A percentile compares a stretch with the other conserved stretches of the same genome.
Conservation (phyloP, 164 flowering plant genomes). For the Magnolia sinica region DNA sequence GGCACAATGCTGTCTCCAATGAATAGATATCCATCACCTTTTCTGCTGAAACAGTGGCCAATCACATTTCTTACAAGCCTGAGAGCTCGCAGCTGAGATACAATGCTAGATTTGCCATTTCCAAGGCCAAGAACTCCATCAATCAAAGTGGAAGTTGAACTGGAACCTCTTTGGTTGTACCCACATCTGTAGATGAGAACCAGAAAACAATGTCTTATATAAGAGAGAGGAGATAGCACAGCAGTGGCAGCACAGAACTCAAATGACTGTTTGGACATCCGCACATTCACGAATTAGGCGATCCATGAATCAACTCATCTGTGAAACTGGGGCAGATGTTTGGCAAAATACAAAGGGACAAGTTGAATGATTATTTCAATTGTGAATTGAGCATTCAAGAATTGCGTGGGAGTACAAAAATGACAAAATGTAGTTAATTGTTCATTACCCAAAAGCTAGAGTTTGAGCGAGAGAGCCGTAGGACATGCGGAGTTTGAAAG, state of each 20-base stretch:
- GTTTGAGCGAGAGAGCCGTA: conserved; percentile 37
- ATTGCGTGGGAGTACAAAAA: conserved; percentile 57
- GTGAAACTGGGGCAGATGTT: background rate
- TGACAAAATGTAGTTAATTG: conserved; percentile 15
- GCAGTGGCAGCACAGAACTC: background rate
- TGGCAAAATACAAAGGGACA: background rate
- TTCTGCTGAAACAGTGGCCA: conserved; percentile 79
- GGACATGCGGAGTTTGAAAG: conserved; percentile 45
- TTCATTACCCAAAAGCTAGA: conserved; percentile 60
- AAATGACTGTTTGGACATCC: background rate
- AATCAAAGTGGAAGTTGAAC: conserved; percentile 41
- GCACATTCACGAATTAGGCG: background rate
- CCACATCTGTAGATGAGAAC: conserved; percentile 62
- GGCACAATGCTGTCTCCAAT: conserved; percentile 73
- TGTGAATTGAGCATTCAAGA: background rate
- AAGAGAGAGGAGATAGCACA: background rate
- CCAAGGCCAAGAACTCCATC: conserved; percentile 97
- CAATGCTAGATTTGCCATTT: conserved; percentile 59
- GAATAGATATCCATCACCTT: conserved; percentile 78
- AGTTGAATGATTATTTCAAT: background rate
- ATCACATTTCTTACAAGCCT: conserved; percentile 65
- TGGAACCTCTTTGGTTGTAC: conserved; percentile 62
- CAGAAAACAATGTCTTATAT: background rate
- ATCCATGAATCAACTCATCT: no score
- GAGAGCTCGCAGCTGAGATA: conserved; percentile 60